Conservation (phyloP, 345 rosid species). For the Ceriops decandra region DNA sequence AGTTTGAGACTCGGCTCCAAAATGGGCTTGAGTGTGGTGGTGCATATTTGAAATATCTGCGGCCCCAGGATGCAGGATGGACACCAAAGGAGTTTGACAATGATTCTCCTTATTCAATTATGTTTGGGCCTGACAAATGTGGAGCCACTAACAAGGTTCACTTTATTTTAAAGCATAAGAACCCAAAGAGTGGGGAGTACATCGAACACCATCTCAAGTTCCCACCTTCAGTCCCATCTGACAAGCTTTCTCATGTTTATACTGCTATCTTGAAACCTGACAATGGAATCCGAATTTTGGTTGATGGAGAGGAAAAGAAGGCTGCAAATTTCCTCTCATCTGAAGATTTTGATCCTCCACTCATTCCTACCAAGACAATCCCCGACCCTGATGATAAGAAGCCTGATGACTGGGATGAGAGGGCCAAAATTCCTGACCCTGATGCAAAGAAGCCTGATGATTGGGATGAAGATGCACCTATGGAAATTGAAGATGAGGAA, state of each 20-base stretch:
- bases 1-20: constrained; percentile 72
- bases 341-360: constrained; percentile 78
- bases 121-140: constrained; percentile 94
- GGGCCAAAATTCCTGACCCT: constrained; percentile 76
- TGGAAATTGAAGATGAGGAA: constrained; percentile 77
- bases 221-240: constrained; percentile 77
- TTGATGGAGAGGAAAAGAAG: constrained; percentile 86
- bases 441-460: constrained; percentile 74
- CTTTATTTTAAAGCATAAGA: constrained; percentile 84
- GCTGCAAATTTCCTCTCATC: constrained; percentile 59
- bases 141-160: constrained; percentile 91
- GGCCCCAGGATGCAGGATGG: constrained; percentile 84
- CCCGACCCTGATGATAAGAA: constrained; percentile 91
- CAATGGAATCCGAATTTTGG: constrained; percentile 56
- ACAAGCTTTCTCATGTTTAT: constrained; percentile 79
- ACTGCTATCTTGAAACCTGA: constrained; percentile 73
- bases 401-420: constrained; percentile 91
- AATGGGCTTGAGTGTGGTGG: constrained; percentile 91
- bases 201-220: constrained; percentile 75
- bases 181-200: constrained; percentile 78
- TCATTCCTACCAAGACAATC: constrained; percentile 73
- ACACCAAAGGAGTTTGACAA: constrained; percentile 52
- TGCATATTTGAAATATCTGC: constrained; percentile 71
- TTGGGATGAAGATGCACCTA: constrained; percentile 90
- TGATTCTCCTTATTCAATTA: constrained; percentile 76